phyloP scores from a whole-genome alignment of 2,329 filamentous ascomycete species.

The Beauveria sp. region DNA sequence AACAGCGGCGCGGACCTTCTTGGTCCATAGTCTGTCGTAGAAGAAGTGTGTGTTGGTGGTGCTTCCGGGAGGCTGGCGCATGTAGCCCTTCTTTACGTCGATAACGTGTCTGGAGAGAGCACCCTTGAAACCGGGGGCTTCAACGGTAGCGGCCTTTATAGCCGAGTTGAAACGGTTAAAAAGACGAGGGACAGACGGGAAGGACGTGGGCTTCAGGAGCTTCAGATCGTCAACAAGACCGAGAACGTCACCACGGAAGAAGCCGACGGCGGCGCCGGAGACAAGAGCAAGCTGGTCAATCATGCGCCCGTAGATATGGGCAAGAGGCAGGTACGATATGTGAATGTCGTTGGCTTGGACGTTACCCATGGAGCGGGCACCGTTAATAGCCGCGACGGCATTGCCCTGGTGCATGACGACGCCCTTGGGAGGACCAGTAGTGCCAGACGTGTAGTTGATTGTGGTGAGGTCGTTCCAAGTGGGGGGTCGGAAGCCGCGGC shows the following conservation, averaged over 20 bases:
- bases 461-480: conserved; percentile 71
- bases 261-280: conserved; percentile 72
- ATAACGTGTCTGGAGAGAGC: conserved; percentile 74
- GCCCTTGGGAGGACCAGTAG: conserved; percentile 49
- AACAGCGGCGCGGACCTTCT: conserved; percentile 76
- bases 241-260: conserved; percentile 87
- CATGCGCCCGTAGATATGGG: conserved; percentile 88
- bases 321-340: conserved; percentile 84
- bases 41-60: conserved; percentile 71
- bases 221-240: conserved; percentile 90
- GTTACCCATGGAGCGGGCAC: conserved; percentile 49
- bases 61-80: conserved; percentile 63
- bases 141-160: conserved; percentile 70
- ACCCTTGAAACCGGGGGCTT: conserved; percentile 74
- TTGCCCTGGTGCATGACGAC: conserved; percentile 62
- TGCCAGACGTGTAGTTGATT: conserved; percentile 65
- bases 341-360: conserved; percentile 51
- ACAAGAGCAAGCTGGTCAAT: conserved; percentile 71
- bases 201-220: conserved; percentile 69
- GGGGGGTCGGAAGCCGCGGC: conserved; percentile 67
- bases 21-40: conserved; percentile 84
- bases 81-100: conserved; percentile 68
- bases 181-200: conserved; percentile 84
- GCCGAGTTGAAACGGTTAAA: conserved; percentile 86
- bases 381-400: conserved; percentile 66